Evolutionary conservation across 768 basidiomycete genomes (phyloP).

Genomic region (Boletus coccyginus): DNA sequence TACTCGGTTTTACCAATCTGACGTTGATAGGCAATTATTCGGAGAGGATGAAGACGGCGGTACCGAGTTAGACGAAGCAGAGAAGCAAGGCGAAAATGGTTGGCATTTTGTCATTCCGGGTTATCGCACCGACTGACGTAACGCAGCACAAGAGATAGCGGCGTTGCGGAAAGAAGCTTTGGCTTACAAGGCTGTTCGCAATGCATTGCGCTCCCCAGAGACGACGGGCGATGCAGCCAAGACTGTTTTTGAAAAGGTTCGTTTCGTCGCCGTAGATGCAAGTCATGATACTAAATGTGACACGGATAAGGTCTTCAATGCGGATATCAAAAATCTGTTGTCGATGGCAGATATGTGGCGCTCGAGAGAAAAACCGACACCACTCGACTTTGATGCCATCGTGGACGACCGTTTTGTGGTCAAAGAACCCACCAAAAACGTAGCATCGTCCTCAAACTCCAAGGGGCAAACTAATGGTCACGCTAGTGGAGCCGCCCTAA

Average conservation of each 20-base stretch:
- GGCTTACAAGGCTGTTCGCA: constrained; percentile 81
- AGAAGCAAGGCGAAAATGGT: constrained; percentile 94
- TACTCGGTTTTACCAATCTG: not conserved
- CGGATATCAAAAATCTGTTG: constrained; percentile 85
- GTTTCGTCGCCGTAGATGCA: not conserved
- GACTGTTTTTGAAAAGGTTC: constrained; percentile 82
- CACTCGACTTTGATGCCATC: constrained; percentile 81
- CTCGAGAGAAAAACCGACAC: constrained; percentile 77
- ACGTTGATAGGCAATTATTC: constrained; percentile 72
- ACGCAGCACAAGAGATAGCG: constrained; percentile 82
- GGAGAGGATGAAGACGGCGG: constrained; percentile 87
- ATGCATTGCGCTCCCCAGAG: constrained; percentile 51
- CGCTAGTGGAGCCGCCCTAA: constrained; percentile 10
- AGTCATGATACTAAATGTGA: not conserved
- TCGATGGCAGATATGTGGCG: constrained; percentile 99
- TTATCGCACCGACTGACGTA: not conserved
- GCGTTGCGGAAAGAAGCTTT: constrained; percentile 85
- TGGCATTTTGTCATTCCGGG: not conserved
- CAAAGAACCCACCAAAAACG: constrained; percentile 25
- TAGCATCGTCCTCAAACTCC: constrained; percentile 9
- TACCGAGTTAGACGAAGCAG: constrained; percentile 86
- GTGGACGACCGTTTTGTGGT: constrained; percentile 57
- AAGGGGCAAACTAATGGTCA: constrained; percentile 29
- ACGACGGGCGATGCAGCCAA: constrained; percentile 53
- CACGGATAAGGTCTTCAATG: constrained; percentile 69